Base-by-base conservation (phyloP, 2,329 filamentous ascomycete species). In the Pyrenochaeta sp. region DNA sequence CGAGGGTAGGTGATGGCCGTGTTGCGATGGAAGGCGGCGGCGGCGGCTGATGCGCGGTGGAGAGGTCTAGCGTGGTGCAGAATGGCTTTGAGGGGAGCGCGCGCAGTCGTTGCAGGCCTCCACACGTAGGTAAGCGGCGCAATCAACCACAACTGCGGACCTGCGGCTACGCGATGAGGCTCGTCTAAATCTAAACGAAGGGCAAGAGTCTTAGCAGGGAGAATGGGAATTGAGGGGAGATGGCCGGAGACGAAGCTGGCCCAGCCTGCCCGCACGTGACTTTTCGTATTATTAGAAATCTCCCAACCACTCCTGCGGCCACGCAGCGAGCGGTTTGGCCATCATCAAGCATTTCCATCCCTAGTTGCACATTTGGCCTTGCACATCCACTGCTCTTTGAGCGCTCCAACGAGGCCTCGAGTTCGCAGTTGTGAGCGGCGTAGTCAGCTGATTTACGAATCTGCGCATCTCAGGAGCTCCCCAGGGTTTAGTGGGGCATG, bases 1-100 rank as follows among this genome's bases (percentile, higher is more conserved):
- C 29, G 37, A 36, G 46, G 46, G 36, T 31, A 46, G 54, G 30
- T n/a, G 48, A 51, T 30, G 56, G 27, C 35, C 53, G 40, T 54
- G 56, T 40, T 42, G 51, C 47, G 54, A 55, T 58, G 56, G 44
- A 45, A 32, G 51, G 49, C 56, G 55, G 23, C 23, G 55, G 23
- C 23, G 56, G 56, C 61, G 61, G 55, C 55, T 58, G 55, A 55
- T 58, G 55, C 55, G 54, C 55, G 55, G 48, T 49, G 51, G 50
- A 43, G 40, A 43, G 7, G 40, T 43, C 40, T 32, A 32, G 29
- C 36, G 49, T 23, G 32, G 21, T 44, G 49, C 60, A 56, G 49
- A 54, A 54, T 54, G 56, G 43, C 37, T 35, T 30, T 47, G 35
- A 56, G 54, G 43, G 49, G 39, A 41, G 18, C 23, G 39, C 39